Conservation (phyloP, 495 filamentous ascomycete genomes). For the Friedmanniomyces endolithicus region DNA sequence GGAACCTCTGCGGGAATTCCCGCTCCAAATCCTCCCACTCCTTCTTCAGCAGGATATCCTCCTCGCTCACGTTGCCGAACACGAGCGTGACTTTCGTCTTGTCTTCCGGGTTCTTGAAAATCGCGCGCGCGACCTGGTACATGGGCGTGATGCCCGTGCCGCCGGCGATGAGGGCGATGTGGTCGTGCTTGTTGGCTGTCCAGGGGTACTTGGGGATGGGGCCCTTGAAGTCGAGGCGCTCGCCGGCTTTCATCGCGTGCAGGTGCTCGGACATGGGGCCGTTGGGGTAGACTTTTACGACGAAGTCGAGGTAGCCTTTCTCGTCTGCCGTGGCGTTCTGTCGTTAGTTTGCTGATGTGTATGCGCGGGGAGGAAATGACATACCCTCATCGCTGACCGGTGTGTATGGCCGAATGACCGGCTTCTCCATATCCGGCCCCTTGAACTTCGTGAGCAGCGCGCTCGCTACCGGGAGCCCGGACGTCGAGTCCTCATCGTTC, state of each 20-base stretch:
- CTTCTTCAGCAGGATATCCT: constrained; percentile 77
- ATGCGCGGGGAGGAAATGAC: constrained; percentile 2
- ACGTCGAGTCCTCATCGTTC: constrained; percentile 70
- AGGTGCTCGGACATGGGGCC: constrained; percentile 86
- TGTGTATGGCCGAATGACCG: constrained; percentile 81
- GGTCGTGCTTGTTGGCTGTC: constrained; percentile 84
- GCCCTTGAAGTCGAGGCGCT: constrained; percentile 81
- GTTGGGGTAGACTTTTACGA: constrained; percentile 80
- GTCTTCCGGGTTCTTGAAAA: constrained; percentile 92
- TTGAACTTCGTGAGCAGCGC: constrained; percentile 82
- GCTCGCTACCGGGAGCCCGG: constrained; percentile 69
- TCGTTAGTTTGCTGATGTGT: not conserved
- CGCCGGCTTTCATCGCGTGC: constrained; percentile 66
- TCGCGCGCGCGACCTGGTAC: constrained; percentile 74
- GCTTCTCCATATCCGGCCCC: constrained; percentile 63
- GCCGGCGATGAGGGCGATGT: constrained; percentile 84
- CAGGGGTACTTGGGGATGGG: constrained; percentile 90
- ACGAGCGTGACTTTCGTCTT: constrained; percentile 92
- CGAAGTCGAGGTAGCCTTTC: constrained; percentile 70
- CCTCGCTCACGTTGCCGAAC: constrained; percentile 74
- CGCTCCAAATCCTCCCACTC: constrained; percentile 78
- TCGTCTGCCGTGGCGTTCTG: constrained; percentile 39
- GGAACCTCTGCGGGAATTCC: constrained; percentile 84
- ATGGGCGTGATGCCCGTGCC: constrained; percentile 92
- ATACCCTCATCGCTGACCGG: constrained; percentile 75